Base-by-base conservation (phyloP, 768 basidiomycete species). In the Mycena venus region DNA sequence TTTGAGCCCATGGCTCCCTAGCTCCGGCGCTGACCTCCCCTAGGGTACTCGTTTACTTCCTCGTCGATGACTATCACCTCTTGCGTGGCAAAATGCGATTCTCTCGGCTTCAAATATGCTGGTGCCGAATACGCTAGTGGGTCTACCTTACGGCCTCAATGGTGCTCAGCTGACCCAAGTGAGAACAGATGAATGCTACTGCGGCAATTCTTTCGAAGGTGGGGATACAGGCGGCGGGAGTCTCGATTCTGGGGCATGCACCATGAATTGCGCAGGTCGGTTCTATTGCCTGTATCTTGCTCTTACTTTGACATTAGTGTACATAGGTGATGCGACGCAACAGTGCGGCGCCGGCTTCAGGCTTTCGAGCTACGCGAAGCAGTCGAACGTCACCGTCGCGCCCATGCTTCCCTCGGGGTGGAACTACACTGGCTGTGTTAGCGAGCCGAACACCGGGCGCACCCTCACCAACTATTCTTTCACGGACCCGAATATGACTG, bases 1-100 rank as follows among this genome's bases (percentile, higher is more conserved):
- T 31, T 58, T 23, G 21, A 10, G 15, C 17, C 42, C 2, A 2
- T 27, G 23, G 17, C 21, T 12, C 17, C 31, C 6, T 44, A 0
- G 34, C 3, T 42, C 55, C 21, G n/a, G 15, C 7, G n/a, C 44
- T 32, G 23, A 64, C 60, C 4, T 21, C 29, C 15, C 44, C 1
- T 15, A 74, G 72, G 68, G 25, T 74, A 63, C 38, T 70, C 62
- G 9, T 69, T 74, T 34, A 70, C 72, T 4, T 68, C 66, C 7
- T 17, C 38, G 11, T 51, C 66, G 14, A 19, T 74, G 68, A 74
- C 68, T 10, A 27, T 70, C 51, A 74, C 73, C 7, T 70, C 73
- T 21, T 74, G 73, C 47, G 73, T 74, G 27, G 67, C 73, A 0
- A 23, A 69, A 70, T 74, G 72, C 67, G 47, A 69, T 61, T 63